Evolutionary conservation across 371 early-diverging fungal species (phyloP), one percentile per base, ranked within the genome.

Genomic region (Mucor saturninus): DNA sequence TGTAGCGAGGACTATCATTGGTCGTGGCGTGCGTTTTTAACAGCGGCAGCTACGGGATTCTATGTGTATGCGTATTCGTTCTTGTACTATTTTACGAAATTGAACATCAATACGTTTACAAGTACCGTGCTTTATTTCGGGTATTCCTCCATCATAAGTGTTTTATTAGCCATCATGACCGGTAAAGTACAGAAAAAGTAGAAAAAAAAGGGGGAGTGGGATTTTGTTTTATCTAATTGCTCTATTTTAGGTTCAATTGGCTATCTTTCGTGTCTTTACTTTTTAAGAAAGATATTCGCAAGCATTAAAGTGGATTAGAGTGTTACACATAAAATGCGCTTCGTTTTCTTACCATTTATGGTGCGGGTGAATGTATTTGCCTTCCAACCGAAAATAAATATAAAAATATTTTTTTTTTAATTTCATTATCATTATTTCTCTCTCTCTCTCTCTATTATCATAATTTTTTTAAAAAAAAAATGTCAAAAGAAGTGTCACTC

Each of bases 11-110:
- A 96, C 67, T 96, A 96, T 65, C 87, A 89, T 59, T 96, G 98
- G 98, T 90, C 90, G 66, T 98, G 98, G 98, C 83, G 95, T 28
- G 82, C 98, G 1, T 96, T 96, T 80, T 75, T 95, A 54, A 94
- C 95, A 0, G 82, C 91, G 1, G 98, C 95, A 3, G 88, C 95
- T 1, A 88, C 91, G 26, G 94, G 92, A 1, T 73, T 94, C 49
- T 97, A 98, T 68, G 91, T 96, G 15, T 94, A 94, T 69, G 56
- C 92, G 55, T 97, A 95, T 73, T 86, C 92, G 15, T 78, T 90
- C 40, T 57, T 94, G 60, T 97, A 93, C 68, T 95, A 92, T 71
- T 81, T 81, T 45, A 86, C 90, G 8, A 86, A 85, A 39, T 75
- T 95, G 59, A 76, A 89, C 39, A 84, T 96, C 62, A 83, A 83